These are phyloP conservation scores for Clavispora vitiphila DNA, from an alignment of 805 yeast genomes.

Conservation along the genomic window DNA sequence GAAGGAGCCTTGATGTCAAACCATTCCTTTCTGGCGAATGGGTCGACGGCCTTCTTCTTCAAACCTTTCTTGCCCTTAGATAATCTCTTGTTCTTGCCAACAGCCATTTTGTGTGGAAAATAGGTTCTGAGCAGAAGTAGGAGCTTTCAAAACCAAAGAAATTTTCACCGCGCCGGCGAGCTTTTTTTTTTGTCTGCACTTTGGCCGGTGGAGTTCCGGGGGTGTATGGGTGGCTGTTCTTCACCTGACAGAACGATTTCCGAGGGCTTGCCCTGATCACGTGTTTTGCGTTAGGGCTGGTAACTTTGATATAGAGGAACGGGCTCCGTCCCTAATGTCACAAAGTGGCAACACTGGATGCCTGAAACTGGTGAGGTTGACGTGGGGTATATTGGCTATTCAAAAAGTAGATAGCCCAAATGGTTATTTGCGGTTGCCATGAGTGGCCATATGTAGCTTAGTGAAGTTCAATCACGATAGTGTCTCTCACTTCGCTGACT, in stretches of 20 bases:
- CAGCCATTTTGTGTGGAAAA: constrained; percentile 49
- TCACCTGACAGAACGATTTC: background rate
- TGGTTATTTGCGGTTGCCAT: too few species aligned
- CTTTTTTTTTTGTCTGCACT: background rate
- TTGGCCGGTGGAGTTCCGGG: constrained; percentile 3
- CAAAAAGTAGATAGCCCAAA: too few species aligned
- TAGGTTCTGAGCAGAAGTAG: background rate
- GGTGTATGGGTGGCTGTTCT: background rate
- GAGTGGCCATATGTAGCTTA: too few species aligned
- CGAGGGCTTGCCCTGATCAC: constrained; percentile 11
- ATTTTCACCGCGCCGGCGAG: background rate
- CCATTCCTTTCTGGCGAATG: constrained; percentile 99
- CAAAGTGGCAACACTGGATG: too few species aligned
- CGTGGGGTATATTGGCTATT: too few species aligned
- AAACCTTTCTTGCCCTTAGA: constrained; percentile 91
- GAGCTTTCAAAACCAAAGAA: background rate
- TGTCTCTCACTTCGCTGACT: too few species aligned
- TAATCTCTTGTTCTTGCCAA: constrained; percentile 87
- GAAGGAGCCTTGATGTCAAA: constrained; percentile 98
- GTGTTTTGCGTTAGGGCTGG: constrained; percentile 7
- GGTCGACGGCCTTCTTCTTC: constrained; percentile 99
- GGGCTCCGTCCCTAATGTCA: too few species aligned
- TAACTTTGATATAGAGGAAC: too few species aligned
- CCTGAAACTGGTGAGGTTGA: too few species aligned
- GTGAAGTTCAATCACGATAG: too few species aligned